phyloP scores from a whole-genome alignment of 2,329 filamentous ascomycete species.

The Xylariaceae sp. region DNA sequence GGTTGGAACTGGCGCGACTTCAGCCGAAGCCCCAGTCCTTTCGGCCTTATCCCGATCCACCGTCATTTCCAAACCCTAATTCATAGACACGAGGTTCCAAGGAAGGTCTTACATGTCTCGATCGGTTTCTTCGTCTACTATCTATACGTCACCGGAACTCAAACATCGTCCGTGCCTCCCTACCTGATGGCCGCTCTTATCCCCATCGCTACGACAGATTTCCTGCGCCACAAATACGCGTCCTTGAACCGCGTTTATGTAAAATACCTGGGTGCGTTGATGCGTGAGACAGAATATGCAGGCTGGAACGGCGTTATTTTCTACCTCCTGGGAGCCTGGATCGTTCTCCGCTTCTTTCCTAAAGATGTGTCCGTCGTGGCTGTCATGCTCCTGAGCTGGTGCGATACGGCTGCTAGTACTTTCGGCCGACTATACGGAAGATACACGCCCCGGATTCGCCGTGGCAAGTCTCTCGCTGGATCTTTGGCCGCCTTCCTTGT shows the following conservation, averaged over 20 bases:
- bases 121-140: constrained; percentile 91
- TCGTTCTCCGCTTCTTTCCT: constrained; percentile 78
- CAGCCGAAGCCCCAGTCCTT: constrained; percentile 84
- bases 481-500: constrained; percentile 77
- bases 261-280: constrained; percentile 75
- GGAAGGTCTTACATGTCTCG: constrained; percentile 88
- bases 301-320: constrained; percentile 97
- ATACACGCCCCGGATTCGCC: constrained; percentile 79
- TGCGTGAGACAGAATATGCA: constrained; percentile 92
- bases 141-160: constrained; percentile 75
- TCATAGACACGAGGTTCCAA: constrained; percentile 93
- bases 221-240: constrained; percentile 75
- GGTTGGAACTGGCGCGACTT: constrained; percentile 81
- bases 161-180: constrained; percentile 73
- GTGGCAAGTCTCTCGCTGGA: constrained; percentile 87
- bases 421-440: constrained; percentile 85
- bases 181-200: constrained; percentile 75
- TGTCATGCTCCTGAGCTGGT: constrained; percentile 91
- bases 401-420: constrained; percentile 92
- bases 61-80: constrained; percentile 85
- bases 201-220: constrained; percentile 76
- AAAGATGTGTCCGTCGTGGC: constrained; percentile 91
- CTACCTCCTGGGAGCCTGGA: constrained; percentile 87
- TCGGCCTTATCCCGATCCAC: constrained; percentile 93
- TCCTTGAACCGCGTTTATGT: constrained; percentile 86